phyloP scores from a whole-genome alignment of 768 basidiomycete genomes.

The Amanita pseudoporphyria region DNA sequence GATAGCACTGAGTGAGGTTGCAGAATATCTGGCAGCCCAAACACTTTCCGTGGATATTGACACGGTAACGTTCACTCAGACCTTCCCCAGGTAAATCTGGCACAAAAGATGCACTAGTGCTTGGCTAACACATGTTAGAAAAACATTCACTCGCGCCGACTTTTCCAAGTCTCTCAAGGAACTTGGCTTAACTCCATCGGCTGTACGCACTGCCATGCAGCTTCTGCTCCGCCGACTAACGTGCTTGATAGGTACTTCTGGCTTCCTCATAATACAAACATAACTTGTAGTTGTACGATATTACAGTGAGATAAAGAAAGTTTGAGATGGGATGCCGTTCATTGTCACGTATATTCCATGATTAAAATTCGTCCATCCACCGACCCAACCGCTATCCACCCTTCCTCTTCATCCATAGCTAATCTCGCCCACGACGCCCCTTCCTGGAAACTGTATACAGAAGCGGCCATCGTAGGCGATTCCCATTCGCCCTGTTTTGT shows the following conservation, averaged over 20 bases:
- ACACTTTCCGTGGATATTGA: conserved; percentile 61
- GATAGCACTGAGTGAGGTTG: conserved; percentile 73
- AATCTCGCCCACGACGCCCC: conserved; percentile 41
- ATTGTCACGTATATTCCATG: conserved; percentile 35
- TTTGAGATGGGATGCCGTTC: background rate
- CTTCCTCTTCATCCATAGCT: conserved; percentile 38
- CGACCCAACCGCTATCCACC: conserved; percentile 33
- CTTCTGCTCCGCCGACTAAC: conserved; percentile 3
- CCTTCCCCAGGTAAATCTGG: conserved; percentile 69
- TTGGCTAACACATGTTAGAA: conserved; percentile 34
- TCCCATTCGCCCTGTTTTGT: background rate
- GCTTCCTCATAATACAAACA: background rate
- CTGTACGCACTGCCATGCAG: conserved; percentile 40
- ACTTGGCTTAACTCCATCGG: conserved; percentile 85
- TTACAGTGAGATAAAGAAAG: background rate
- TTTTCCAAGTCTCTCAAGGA: conserved; percentile 75
- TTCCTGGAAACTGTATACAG: conserved; percentile 35
- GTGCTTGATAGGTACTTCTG: background rate
- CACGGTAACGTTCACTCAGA: conserved; percentile 65
- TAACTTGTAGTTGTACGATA: background rate
- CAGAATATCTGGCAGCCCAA: conserved; percentile 80
- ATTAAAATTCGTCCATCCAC: conserved; percentile 40
- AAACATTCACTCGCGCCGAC: conserved; percentile 64
- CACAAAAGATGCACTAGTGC: background rate
- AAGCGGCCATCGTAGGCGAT: conserved; percentile 22